Evolutionary conservation across 1,139 yeast species (phyloP), one percentile per base, ranked within the genome.

Genomic region (Chernovozyma aurita): DNA sequence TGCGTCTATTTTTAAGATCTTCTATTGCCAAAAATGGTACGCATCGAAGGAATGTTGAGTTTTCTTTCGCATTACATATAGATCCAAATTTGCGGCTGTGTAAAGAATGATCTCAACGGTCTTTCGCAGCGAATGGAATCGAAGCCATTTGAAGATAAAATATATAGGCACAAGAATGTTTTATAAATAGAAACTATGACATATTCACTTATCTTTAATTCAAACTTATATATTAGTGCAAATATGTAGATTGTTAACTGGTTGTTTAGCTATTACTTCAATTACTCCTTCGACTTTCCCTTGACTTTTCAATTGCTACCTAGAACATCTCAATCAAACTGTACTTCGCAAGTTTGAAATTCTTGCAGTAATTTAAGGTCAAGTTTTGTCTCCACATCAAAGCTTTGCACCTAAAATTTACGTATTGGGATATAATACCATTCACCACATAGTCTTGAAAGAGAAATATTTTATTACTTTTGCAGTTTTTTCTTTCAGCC

Each of bases 61-160:
- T 6, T 14, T 26, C 11, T 12, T 8, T 6, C 28, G 28, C 28
- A 26, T 26, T 8, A 26, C 28, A 11, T 6, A 26, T 26, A 26
- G 28, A 20, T 20, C 28, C 17, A 26, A 26, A 26, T 26, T 22
- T 26, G 28, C 28, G 28, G 28, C 28, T 26, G 28, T 26, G 28
- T 6, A 9, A 20, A 20, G 6, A 6, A 20, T 20, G 22, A 20
- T 20, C 22, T 6, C 6, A 20, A 6, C 8, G 22, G 8, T 20
- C 9, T 20, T 20, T 6, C 9, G 6, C 22, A 6, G 8, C 6
- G 22, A 20, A 20, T 20, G 9, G 22, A 20, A 6, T 7, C 6
- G 22, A 20, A 9, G 9, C 9, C 8, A 20, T 20, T 20, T 6
- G 9, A 20, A 20, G 9, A 20, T 9, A 9, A 20, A 7, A 20